Conservation (phyloP, 176 grass and related monocot species). For the Thinopyrum elongatum region DNA sequence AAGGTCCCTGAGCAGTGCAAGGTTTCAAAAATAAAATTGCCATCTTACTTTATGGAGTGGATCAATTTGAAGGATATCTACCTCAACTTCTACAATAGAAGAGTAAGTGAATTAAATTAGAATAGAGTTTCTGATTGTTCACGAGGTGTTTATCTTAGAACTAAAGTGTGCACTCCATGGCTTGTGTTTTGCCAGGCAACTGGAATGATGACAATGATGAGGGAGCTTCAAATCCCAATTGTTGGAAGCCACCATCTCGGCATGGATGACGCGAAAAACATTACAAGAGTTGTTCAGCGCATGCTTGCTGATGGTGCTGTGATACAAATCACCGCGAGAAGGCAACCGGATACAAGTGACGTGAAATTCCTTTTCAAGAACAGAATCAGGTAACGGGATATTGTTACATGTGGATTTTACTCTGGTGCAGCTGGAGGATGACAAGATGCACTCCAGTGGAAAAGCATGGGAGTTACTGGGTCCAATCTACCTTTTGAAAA, state of each 20-base stretch:
- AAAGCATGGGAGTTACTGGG: background rate
- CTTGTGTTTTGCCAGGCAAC: conserved; percentile 56
- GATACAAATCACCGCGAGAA: conserved; percentile 72
- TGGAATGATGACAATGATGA: conserved; percentile 94
- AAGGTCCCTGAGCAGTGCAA: conserved; percentile 90
- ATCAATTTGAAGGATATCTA: conserved; percentile 93
- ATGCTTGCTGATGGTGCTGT: conserved; percentile 74
- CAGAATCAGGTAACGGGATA: conserved; percentile 43
- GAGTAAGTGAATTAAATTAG: conserved; percentile 39
- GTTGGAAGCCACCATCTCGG: conserved; percentile 85
- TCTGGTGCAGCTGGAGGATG: background rate
- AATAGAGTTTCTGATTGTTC: background rate
- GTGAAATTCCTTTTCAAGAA: conserved; percentile 79
- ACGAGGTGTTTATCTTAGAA: conserved; percentile 2
- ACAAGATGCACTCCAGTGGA: background rate
- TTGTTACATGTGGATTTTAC: background rate
- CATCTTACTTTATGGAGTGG: conserved; percentile 87
- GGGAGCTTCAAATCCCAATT: conserved; percentile 63
- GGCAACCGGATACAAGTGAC: conserved; percentile 33
- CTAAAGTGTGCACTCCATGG: background rate
- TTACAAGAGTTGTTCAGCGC: conserved; percentile 71
- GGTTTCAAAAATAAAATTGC: conserved; percentile 73
- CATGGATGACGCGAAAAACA: conserved; percentile 90
- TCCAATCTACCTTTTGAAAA: background rate
- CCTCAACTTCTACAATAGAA: conserved; percentile 87